Conservation (phyloP, 192 early-diverging fungal genomes). For the Helicostylum pulchrum region DNA sequence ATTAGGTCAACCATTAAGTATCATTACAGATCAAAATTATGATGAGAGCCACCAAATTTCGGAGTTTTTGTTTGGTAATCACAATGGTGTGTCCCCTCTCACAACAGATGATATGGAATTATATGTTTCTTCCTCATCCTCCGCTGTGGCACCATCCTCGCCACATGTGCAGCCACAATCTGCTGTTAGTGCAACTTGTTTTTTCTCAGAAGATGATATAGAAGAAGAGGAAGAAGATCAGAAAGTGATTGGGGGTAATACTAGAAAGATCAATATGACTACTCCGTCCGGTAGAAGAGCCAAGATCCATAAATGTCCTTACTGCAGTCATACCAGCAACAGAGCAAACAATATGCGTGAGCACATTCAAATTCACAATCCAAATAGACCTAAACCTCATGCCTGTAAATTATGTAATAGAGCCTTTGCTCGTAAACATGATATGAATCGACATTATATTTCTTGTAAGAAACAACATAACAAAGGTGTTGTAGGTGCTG, state of each 20-base stretch:
- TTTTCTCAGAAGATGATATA: neutral
- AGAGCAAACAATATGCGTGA: conserved; percentile 67
- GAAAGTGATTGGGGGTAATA: neutral
- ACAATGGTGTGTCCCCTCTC: too few relatives aligned
- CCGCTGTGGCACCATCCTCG: conserved; percentile 1
- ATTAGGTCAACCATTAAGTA: neutral
- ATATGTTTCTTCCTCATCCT: neutral
- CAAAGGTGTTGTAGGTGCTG: too few relatives aligned
- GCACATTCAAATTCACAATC: conserved; percentile 65
- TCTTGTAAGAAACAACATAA: conserved; percentile 6
- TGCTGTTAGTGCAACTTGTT: neutral
- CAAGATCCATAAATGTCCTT: conserved; percentile 37
- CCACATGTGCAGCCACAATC: conserved; percentile 14
- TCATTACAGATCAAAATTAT: neutral
- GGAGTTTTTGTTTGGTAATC: too few relatives aligned
- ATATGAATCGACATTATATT: conserved; percentile 60
- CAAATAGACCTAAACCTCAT: conserved; percentile 58
- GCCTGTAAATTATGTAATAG: conserved; percentile 54
- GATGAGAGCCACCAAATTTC: neutral
- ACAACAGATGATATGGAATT: neutral
- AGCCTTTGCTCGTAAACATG: conserved; percentile 65
- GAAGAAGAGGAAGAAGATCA: neutral
- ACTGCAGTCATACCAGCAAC: conserved; percentile 58
- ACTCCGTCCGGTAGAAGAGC: conserved; percentile 10
- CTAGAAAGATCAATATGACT: neutral